Evolutionary conservation across 2,329 filamentous ascomycete genomes (phyloP).

Genomic region (Aspergillus terreus): DNA sequence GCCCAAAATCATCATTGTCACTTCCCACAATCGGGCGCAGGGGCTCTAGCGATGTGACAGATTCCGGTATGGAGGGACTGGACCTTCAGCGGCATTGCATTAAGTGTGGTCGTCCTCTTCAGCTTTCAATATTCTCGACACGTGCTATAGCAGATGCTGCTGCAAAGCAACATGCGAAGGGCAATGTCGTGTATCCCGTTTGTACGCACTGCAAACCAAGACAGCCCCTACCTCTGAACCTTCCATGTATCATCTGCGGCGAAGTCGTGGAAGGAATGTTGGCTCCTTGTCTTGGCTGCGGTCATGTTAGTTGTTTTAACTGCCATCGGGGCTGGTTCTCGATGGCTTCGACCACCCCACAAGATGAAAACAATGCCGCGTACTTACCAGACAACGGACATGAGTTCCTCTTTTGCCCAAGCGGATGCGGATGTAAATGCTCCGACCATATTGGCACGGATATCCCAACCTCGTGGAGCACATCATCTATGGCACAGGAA

Average conservation of each 20-base stretch:
- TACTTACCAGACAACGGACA: slow-evolving; percentile 11
- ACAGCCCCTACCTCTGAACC: slow-evolving; percentile 29
- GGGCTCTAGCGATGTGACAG: slow-evolving; percentile 6
- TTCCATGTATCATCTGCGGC: slow-evolving; percentile 44
- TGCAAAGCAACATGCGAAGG: slow-evolving; percentile 19
- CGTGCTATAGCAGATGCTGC: slow-evolving; percentile 14
- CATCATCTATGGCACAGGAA: slow-evolving; percentile 12
- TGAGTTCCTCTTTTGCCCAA: slow-evolving; percentile 37
- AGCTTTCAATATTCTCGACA: slow-evolving; percentile 34
- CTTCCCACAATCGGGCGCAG: slow-evolving; percentile 15
- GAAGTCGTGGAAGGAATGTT: slow-evolving; percentile 43
- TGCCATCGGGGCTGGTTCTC: slow-evolving; percentile 45
- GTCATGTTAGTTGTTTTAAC: slow-evolving; percentile 45
- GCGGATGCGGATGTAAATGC: slow-evolving; percentile 48
- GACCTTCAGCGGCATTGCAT: slow-evolving; percentile 43
- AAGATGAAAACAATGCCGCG: slow-evolving; percentile 9
- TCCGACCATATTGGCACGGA: slow-evolving; percentile 34
- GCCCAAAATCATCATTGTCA: slow-evolving; percentile 24
- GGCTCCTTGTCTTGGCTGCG: slow-evolving; percentile 45
- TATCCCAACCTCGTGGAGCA: slow-evolving; percentile 28
- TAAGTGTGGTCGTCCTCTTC: slow-evolving; percentile 36
- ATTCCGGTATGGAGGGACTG: slow-evolving; percentile 26
- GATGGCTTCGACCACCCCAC: slow-evolving; percentile 6
- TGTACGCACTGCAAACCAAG: slow-evolving; percentile 37
- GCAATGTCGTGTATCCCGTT: slow-evolving; percentile 14